Conservation (phyloP, 805 yeast species). For the Scheffersomyces lignosus region DNA sequence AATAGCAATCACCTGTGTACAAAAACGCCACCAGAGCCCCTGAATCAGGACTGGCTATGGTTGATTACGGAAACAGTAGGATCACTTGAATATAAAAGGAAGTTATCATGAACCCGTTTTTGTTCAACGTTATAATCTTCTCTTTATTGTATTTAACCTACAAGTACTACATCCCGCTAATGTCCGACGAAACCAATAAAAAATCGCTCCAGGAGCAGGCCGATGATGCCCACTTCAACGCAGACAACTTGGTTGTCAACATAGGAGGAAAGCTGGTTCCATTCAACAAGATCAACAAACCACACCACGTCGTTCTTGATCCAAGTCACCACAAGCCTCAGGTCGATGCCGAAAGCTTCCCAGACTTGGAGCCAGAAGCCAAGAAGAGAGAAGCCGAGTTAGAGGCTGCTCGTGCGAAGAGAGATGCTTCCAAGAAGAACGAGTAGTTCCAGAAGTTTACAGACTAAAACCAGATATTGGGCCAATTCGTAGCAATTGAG, state of each 20-base stretch:
- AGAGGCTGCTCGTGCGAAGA: conserved; percentile 4
- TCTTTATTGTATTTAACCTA: conserved; percentile 5
- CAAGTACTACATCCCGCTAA: conserved; percentile 5
- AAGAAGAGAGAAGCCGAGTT: conserved; percentile 25
- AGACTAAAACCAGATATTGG: not conserved
- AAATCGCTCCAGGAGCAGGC: conserved; percentile 5
- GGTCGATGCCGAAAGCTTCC: conserved; percentile 24
- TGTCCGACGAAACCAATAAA: conserved; percentile 4
- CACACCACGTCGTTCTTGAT: conserved; percentile 31
- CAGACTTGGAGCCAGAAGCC: conserved; percentile 34
- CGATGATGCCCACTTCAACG: conserved; percentile 12
- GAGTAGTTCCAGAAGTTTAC: not conserved
- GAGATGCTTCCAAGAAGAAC: conserved; percentile 1
- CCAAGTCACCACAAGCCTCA: conserved; percentile 25
- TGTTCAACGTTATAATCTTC: conserved; percentile 7
- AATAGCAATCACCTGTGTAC: too few relatives aligned
- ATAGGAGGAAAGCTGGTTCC: conserved; percentile 41
- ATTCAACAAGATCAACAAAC: conserved; percentile 35
- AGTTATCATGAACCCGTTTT: conserved; percentile 9
- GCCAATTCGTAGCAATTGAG: conserved; percentile 11
- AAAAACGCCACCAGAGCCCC: too few relatives aligned
- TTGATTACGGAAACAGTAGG: too few relatives aligned
- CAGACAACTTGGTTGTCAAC: conserved; percentile 26
- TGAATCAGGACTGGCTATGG: too few relatives aligned
- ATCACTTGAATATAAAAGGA: too few relatives aligned